A percentile compares a stretch with the other conserved stretches of the same genome.
Conservation (phyloP, 2,329 filamentous ascomycete species). For the Zasmidium angulare region DNA sequence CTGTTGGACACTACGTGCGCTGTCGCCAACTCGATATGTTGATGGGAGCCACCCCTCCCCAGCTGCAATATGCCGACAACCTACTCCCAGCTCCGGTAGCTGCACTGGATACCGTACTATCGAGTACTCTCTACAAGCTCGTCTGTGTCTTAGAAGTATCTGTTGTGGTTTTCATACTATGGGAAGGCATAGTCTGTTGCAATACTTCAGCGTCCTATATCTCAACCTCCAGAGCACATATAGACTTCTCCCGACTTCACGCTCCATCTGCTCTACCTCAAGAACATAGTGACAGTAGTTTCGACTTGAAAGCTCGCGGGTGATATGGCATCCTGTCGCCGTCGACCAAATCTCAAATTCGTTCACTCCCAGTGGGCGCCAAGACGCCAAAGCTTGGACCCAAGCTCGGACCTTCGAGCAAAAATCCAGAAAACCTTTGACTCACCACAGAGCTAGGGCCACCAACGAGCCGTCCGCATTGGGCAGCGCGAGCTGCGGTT, state of each 20-base stretch:
- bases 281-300: too few species aligned
- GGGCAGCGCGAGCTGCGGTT: too few species aligned
- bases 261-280: not conserved
- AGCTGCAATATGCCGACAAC: too few species aligned
- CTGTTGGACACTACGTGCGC: too few species aligned
- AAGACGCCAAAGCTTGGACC: not conserved
- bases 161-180: not conserved
- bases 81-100: too few species aligned
- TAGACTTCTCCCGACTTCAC: not conserved
- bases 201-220: not conserved
- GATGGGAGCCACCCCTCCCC: too few species aligned
- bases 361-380: not conserved
- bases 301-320: too few species aligned
- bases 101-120: not conserved
- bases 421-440: too few species aligned
- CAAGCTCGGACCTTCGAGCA: not conserved
- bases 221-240: not conserved
- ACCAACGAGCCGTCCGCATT: too few species aligned
- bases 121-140: not conserved
- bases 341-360: not conserved
- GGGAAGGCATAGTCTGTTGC: too few species aligned
- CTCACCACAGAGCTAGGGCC: too few species aligned
- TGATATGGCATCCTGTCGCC: not conserved
- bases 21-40: too few species aligned
- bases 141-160: not conserved